Conservation (phyloP, 176 grass and related monocot genomes). For the Bromus sterilis region DNA sequence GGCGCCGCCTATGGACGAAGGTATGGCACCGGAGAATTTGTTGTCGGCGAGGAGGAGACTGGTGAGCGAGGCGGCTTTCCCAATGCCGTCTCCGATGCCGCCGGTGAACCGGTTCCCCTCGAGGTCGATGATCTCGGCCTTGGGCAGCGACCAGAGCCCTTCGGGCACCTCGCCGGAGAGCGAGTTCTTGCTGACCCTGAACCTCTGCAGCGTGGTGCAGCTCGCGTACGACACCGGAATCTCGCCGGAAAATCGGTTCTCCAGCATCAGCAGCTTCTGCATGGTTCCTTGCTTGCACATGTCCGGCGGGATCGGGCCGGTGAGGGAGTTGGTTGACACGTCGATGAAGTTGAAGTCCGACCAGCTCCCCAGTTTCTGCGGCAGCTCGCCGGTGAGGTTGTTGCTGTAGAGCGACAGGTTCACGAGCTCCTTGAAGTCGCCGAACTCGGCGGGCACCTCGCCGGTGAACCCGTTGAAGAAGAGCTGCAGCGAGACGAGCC, state of each 20-base stretch:
- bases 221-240: conserved; percentile 60
- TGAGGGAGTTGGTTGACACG: conserved; percentile 68
- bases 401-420: conserved; percentile 81
- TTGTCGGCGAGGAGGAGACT: conserved; percentile 30
- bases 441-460: conserved; percentile 50
- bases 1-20: conserved; percentile 42
- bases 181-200: conserved; percentile 67
- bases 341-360: conserved; percentile 73
- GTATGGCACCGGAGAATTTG: conserved; percentile 55
- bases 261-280: conserved; percentile 66
- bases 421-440: conserved; percentile 68
- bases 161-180: conserved; percentile 63
- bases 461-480: conserved; percentile 68
- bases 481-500: conserved; percentile 63
- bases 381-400: conserved; percentile 60
- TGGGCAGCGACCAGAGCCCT: conserved; percentile 63
- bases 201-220: conserved; percentile 45
- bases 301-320: conserved; percentile 68
- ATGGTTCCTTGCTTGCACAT: conserved; percentile 75
- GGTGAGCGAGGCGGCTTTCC: conserved; percentile 31
- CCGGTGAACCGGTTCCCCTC: conserved; percentile 55
- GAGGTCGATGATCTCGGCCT: conserved; percentile 53
- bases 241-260: conserved; percentile 66
- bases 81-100: conserved; percentile 31
- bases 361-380: conserved; percentile 61